Conservation (phyloP, 768 basidiomycete species). For the Suillus subaureus region DNA sequence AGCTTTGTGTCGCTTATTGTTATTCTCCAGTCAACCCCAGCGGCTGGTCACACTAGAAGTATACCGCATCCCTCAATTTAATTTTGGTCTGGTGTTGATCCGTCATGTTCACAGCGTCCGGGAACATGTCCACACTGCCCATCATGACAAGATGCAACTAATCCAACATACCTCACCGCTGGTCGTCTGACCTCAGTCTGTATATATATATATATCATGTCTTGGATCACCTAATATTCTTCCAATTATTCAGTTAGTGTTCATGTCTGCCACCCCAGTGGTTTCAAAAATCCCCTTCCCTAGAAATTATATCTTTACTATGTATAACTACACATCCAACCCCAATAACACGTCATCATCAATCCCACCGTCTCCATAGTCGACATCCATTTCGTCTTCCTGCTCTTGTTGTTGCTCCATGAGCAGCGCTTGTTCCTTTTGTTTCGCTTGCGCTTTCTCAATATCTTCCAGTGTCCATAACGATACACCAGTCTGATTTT, state of each 20-base stretch:
- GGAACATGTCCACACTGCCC: slow-evolving; percentile 44
- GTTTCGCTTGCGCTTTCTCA: slow-evolving; percentile 81
- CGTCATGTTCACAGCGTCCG: slow-evolving; percentile 33
- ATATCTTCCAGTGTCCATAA: slow-evolving; percentile 95
- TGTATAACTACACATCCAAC: slow-evolving; percentile 42
- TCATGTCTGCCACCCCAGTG: not conserved
- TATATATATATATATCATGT: slow-evolving; percentile 16
- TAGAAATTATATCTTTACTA: not conserved
- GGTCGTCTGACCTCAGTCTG: slow-evolving; percentile 3
- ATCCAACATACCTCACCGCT: not conserved
- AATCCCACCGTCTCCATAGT: slow-evolving; percentile 69
- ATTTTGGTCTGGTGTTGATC: slow-evolving; percentile 1
- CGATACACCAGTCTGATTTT: slow-evolving; percentile 92
- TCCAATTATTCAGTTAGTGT: not conserved
- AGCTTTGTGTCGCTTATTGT: slow-evolving; percentile 8
- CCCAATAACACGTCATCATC: slow-evolving; percentile 63
- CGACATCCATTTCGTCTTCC: slow-evolving; percentile 45
- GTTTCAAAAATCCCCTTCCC: not conserved
- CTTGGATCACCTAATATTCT: slow-evolving; percentile 5
- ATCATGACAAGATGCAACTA: slow-evolving; percentile 4
- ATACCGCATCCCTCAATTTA: slow-evolving; percentile 19
- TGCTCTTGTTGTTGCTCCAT: slow-evolving; percentile 42
- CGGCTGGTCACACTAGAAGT: slow-evolving; percentile 51
- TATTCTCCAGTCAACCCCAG: slow-evolving; percentile 50
- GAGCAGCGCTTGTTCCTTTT: slow-evolving; percentile 63